Evolutionary conservation across 345 rosid genomes (phyloP).

Genomic region (Boechera retrofracta): DNA sequence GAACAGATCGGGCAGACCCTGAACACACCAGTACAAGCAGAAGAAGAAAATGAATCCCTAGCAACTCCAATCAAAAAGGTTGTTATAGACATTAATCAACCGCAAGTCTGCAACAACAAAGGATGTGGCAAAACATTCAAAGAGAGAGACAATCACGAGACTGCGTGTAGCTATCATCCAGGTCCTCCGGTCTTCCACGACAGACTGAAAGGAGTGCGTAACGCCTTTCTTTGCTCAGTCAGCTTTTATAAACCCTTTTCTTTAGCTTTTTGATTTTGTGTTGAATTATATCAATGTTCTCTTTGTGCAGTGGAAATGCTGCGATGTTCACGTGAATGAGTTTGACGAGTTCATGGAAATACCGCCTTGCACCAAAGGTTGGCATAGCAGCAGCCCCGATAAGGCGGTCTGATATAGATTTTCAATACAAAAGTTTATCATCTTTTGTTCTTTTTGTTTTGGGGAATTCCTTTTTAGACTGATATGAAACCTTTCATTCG

Average conservation of each 20-base stretch:
- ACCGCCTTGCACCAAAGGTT: constrained; percentile 89
- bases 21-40: constrained; percentile 19
- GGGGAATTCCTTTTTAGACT: background rate
- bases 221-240: background rate
- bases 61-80: constrained; percentile 53
- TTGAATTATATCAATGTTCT: background rate
- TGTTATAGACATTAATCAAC: constrained; percentile 68
- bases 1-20: constrained; percentile 32
- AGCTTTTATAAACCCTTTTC: background rate
- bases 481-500: background rate
- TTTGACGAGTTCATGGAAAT: constrained; percentile 94
- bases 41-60: constrained; percentile 38
- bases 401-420: constrained; percentile 41
- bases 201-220: constrained; percentile 73
- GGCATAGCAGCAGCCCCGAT: constrained; percentile 67
- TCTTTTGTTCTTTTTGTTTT: background rate
- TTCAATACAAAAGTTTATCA: constrained; percentile 6
- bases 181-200: constrained; percentile 97
- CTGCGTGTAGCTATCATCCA: constrained; percentile 88
- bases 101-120: constrained; percentile 79
- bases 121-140: constrained; percentile 85
- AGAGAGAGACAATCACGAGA: constrained; percentile 84
- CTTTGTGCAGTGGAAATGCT: constrained; percentile 90
- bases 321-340: constrained; percentile 84
- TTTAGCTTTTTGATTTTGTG: background rate